phyloP scores from a whole-genome alignment of 768 basidiomycete species.

The Termitomyces titanicus region DNA sequence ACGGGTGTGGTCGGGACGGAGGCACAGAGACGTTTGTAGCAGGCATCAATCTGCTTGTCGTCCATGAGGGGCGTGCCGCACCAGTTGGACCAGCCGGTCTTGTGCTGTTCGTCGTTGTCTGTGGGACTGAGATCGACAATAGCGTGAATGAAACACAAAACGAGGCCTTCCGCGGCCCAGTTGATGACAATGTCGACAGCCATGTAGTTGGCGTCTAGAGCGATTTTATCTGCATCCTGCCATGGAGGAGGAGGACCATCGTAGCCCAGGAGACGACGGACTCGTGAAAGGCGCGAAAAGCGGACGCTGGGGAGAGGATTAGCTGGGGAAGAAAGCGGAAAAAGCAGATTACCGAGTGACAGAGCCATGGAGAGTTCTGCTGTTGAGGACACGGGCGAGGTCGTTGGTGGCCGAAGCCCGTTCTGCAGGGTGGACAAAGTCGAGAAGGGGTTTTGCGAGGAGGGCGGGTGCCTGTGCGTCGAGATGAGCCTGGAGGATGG shows the following conservation, averaged over 20 bases:
- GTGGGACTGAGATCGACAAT: slow-evolving; percentile 64
- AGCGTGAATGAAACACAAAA: slow-evolving; percentile 87
- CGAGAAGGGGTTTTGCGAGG: slow-evolving; percentile 66
- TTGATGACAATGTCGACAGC: slow-evolving; percentile 88
- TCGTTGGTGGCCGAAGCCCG: slow-evolving; percentile 71
- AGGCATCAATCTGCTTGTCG: slow-evolving; percentile 51
- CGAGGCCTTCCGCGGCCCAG: slow-evolving; percentile 82
- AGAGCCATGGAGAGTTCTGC: slow-evolving; percentile 75
- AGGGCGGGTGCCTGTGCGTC: slow-evolving; percentile 65
- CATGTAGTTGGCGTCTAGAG: slow-evolving; percentile 74
- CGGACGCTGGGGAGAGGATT: slow-evolving; percentile 50
- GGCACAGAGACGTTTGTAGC: slow-evolving; percentile 55
- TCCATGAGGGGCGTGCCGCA: slow-evolving; percentile 73
- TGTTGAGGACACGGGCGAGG: slow-evolving; percentile 68
- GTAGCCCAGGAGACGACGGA: slow-evolving; percentile 72
- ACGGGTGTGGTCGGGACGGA: slow-evolving; percentile 51
- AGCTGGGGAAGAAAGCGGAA: slow-evolving; percentile 14
- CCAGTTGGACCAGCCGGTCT: slow-evolving; percentile 85
- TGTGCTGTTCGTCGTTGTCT: slow-evolving; percentile 73
- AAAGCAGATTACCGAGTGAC: slow-evolving; percentile 58
- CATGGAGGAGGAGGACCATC: slow-evolving; percentile 51
- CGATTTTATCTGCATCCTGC: slow-evolving; percentile 65
- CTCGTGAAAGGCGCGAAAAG: slow-evolving; percentile 70
- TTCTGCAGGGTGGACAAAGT: slow-evolving; percentile 85
- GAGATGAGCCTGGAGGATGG: slow-evolving; percentile 71